Conservation (phyloP, 768 basidiomycete genomes). For the Coprinellus aureogranulatus region DNA sequence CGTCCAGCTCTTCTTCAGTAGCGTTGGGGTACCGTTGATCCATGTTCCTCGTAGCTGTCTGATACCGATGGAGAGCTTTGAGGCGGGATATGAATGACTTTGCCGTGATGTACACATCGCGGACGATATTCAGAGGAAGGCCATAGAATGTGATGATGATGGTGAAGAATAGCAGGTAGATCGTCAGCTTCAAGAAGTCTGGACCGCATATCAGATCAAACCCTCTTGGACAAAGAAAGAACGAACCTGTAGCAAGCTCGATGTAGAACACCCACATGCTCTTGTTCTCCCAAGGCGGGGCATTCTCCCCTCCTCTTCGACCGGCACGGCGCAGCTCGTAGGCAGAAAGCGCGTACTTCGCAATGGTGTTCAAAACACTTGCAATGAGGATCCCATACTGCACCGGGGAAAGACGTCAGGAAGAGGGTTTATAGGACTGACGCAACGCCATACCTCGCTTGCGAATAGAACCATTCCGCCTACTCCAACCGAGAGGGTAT, state of each 20-base stretch:
- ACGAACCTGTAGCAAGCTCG: slow-evolving; percentile 82
- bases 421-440: neutral
- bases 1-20: slow-evolving; percentile 76
- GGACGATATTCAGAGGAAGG: slow-evolving; percentile 91
- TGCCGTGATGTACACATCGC: slow-evolving; percentile 94
- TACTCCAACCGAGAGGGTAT: slow-evolving; percentile 73
- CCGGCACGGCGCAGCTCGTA: slow-evolving; percentile 81
- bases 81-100: slow-evolving; percentile 87
- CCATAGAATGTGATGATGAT: slow-evolving; percentile 94
- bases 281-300: slow-evolving; percentile 95
- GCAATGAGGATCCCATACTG: slow-evolving; percentile 90
- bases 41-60: slow-evolving; percentile 94
- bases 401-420: slow-evolving; percentile 11
- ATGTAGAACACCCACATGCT: slow-evolving; percentile 97
- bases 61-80: slow-evolving; percentile 87
- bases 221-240: slow-evolving; percentile 5
- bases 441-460: slow-evolving; percentile 61
- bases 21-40: slow-evolving; percentile 93
- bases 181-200: slow-evolving; percentile 94
- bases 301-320: slow-evolving; percentile 74
- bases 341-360: slow-evolving; percentile 79
- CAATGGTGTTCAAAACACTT: slow-evolving; percentile 69
- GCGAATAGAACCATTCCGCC: slow-evolving; percentile 94
- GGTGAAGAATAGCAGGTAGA: slow-evolving; percentile 90
- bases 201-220: no score